Conservation (phyloP, 2,329 filamentous ascomycete genomes). For the Simplicillium aogashimaense region DNA sequence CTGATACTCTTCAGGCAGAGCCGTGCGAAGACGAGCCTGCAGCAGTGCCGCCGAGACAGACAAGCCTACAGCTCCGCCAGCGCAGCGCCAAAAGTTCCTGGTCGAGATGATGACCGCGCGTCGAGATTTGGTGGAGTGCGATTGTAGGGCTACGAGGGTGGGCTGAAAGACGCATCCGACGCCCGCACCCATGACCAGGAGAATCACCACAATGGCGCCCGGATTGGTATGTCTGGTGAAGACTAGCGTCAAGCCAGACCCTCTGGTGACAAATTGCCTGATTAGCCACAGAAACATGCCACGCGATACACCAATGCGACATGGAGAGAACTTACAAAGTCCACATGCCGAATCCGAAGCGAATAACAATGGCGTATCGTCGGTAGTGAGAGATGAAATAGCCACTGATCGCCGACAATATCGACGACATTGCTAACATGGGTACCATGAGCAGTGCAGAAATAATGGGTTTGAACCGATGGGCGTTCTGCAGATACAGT, state of each 20-base stretch:
- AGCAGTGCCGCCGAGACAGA: neutral
- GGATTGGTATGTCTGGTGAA: constrained; percentile 33
- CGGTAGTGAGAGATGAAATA: constrained; percentile 47
- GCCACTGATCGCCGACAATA: constrained; percentile 21
- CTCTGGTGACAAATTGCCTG: constrained; percentile 16
- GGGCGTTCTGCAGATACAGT: neutral
- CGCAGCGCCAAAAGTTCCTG: neutral
- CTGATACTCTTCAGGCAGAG: neutral
- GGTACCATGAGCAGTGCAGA: neutral
- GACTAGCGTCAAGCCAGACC: constrained; percentile 39
- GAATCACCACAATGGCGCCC: constrained; percentile 18
- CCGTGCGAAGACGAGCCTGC: neutral
- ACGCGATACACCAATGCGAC: neutral
- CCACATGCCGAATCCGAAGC: constrained; percentile 25
- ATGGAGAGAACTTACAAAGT: constrained; percentile 16
- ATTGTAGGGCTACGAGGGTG: neutral
- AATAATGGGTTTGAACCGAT: neutral
- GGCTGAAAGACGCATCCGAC: constrained; percentile 15
- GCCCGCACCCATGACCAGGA: constrained; percentile 17
- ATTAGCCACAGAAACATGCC: too few relatives aligned
- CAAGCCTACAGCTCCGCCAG: neutral
- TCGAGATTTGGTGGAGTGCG: neutral
- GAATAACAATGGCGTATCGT: constrained; percentile 51
- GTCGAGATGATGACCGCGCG: neutral
- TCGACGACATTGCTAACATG: neutral